Evolutionary conservation across 116 monocot genomes (phyloP).

Genomic region (Dioscorea cayenensis): DNA sequence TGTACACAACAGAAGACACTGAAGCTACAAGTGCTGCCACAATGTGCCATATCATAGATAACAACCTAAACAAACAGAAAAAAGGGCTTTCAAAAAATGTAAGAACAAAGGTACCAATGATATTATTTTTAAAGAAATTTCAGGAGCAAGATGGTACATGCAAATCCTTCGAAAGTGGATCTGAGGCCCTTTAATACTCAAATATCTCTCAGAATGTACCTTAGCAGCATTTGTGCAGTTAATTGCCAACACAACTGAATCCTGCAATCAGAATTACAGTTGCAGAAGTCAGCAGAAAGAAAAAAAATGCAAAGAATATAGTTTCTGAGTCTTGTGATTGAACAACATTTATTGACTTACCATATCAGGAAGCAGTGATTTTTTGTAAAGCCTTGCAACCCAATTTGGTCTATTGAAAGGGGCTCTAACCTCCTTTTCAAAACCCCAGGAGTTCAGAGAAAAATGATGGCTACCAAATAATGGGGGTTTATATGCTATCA

Average conservation of each 20-base stretch:
- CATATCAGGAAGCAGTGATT: conserved; percentile 33
- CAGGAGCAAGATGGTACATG: conserved; percentile 27
- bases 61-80: conserved; percentile 29
- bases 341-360: conserved; percentile 23
- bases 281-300: not conserved
- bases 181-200: conserved; percentile 10
- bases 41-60: conserved; percentile 26
- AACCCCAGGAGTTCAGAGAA: conserved; percentile 47
- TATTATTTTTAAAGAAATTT: not conserved
- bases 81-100: not conserved
- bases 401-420: conserved; percentile 50
- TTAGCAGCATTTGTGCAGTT: conserved; percentile 61
- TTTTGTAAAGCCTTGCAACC: conserved; percentile 43
- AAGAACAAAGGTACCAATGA: conserved; percentile 1
- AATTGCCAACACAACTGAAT: conserved; percentile 46
- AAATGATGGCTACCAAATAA: conserved; percentile 56
- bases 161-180: conserved; percentile 14
- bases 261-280: conserved; percentile 30
- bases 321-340: not conserved
- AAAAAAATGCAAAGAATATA: too few relatives aligned
- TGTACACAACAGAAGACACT: conserved; percentile 38
- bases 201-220: conserved; percentile 15
- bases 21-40: conserved; percentile 52
- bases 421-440: conserved; percentile 8
- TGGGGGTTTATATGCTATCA: conserved; percentile 62